phyloP scores from a whole-genome alignment of 306 rosid species.

The Trifolium dubium region DNA sequence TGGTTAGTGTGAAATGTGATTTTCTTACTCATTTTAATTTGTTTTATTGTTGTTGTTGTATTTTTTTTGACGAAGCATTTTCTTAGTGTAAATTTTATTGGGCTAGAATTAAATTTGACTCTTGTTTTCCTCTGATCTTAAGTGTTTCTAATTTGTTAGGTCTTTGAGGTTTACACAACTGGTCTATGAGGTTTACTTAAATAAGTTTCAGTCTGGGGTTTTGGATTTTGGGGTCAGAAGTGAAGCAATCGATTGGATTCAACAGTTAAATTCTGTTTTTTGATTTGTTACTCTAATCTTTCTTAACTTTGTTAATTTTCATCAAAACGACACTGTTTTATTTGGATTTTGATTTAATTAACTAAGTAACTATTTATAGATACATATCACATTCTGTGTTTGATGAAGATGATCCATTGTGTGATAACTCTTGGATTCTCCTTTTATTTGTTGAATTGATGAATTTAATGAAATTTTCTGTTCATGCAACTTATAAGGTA shows the following conservation, averaged over 20 bases:
- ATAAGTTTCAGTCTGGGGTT: constrained; percentile 63
- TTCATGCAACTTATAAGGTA: background rate
- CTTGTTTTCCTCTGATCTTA: no score
- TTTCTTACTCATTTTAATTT: no score
- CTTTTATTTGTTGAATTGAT: background rate
- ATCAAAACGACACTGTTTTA: background rate
- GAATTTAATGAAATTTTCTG: constrained; percentile 16
- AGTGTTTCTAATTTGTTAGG: no score
- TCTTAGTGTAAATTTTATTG: no score
- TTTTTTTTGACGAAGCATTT: no score
- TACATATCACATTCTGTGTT: constrained; percentile 1
- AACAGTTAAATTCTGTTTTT: constrained; percentile 49
- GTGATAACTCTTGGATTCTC: constrained; percentile 10
- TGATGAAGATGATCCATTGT: constrained; percentile 34
- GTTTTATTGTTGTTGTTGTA: no score
- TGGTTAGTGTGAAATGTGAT: no score
- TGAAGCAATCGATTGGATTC: constrained; percentile 87
- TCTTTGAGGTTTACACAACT: no score
- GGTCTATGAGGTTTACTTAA: constrained; percentile 45
- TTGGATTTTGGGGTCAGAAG: constrained; percentile 72
- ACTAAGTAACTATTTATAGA: constrained; percentile 1
- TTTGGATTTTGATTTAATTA: constrained; percentile 32
- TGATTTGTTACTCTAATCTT: no score
- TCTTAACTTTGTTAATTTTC: background rate
- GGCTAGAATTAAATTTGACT: no score